Evolutionary conservation across 768 basidiomycete genomes (phyloP), one percentile per base, ranked within the genome.

Genomic region (Russula foetens): DNA sequence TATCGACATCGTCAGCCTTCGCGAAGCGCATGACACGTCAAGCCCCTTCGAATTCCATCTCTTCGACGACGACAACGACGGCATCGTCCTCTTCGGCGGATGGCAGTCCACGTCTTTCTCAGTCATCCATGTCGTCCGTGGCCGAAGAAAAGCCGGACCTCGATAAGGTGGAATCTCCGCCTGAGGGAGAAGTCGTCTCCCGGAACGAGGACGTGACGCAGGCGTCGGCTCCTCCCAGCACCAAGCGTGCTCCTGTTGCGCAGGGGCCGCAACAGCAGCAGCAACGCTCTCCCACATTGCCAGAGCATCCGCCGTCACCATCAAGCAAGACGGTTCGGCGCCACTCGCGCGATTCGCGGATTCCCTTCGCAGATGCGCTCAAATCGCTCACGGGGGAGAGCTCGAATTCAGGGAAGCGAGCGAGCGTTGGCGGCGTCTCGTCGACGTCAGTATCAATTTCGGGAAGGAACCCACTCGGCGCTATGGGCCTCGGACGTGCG

Each of bases 171-270:
- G 31, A 46, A 26, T 15, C 4, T 38, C 28, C 7, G 11, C 71
- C 4, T 21, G 39, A 74, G 48, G 74, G 76, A 44, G 71, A 77
- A 35, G 76, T 80, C 61, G 75, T 79, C 7, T 17, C 35, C 38
- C 70, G 74, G 28, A 77, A 82, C 68, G 78, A 79, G n/a, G 79
- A 78, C 33, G 77, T 77, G 43, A 79, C 77, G 26, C 79, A 75
- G 9, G 76, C 73, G 17, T 74, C 79, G 29, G 1, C 7, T 3
- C 28, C n/a, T 3, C 28, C n/a, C 73, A 78, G 43, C 21, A 41
- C 52, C 58, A 60, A 58, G 44, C 47, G 55, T 54, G 52, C 56
- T 49, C 21, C 53, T 3, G 53, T 43, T 4, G 19, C 47, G 11
- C 59, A 14, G 24, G 31, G 35, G 12, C 53, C 12, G 24, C 43